A percentile compares a stretch with the other conserved stretches of the same genome.
These are phyloP conservation scores for Prunus yedoensis DNA, from an alignment of 331 rosid species.

Conservation along the genomic window DNA sequence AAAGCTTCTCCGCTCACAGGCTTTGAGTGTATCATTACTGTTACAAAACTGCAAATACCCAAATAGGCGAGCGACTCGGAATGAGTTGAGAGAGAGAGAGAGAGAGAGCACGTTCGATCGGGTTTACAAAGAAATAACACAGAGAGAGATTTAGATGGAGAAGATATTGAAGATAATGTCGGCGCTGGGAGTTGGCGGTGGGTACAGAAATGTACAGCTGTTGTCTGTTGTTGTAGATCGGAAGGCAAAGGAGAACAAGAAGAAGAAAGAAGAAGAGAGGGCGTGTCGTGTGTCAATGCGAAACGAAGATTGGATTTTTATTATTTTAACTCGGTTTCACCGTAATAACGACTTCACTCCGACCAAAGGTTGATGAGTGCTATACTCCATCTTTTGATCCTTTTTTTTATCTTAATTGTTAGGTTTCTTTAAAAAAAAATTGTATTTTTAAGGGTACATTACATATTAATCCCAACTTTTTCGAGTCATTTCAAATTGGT, in stretches of 20 bases:
- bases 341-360: constrained; percentile 12
- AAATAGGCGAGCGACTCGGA: background rate
- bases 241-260: background rate
- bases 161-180: constrained; percentile 3
- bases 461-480: background rate
- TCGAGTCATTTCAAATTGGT: background rate
- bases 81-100: background rate
- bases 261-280: background rate
- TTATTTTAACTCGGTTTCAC: background rate
- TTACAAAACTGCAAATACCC: background rate
- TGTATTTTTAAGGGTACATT: background rate
- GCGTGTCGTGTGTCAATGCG: background rate
- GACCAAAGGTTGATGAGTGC: constrained; percentile 11
- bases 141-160: constrained; percentile 7
- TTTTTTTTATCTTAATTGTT: background rate
- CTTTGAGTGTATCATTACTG: constrained; percentile 2
- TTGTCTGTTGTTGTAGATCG: constrained; percentile 5
- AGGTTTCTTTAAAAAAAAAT: too few relatives aligned
- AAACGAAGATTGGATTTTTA: background rate
- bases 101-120: background rate
- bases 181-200: constrained; percentile 1
- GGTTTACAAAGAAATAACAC: background rate
- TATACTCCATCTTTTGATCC: background rate
- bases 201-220: background rate
- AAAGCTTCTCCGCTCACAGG: background rate